These are phyloP conservation scores for Allium cepa DNA, from an alignment of 106 monocot species.

Conservation along the genomic window DNA sequence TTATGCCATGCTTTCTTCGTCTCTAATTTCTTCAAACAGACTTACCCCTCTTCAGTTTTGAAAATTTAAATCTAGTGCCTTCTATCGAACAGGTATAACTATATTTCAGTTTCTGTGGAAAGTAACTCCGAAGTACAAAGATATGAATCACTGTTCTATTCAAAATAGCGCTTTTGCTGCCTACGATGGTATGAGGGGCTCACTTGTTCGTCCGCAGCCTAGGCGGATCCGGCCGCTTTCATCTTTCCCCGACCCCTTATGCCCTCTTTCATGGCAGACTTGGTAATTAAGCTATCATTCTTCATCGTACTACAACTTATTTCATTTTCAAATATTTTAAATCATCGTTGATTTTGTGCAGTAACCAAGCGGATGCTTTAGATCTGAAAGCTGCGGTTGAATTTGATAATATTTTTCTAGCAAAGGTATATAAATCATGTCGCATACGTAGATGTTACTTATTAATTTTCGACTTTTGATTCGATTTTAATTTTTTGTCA, in stretches of 20 bases:
- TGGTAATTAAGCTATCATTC: neutral
- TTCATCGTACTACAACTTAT: neutral
- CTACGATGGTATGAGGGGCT: neutral
- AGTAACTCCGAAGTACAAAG: neutral
- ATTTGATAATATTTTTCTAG: conserved; percentile 11
- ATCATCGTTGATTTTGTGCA: neutral
- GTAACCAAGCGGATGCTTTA: conserved; percentile 1
- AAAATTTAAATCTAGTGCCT: no score
- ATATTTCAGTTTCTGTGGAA: no score
- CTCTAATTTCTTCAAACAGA: no score
- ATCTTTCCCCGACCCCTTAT: neutral
- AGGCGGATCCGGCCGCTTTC: neutral
- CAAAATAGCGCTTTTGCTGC: conserved; percentile 4
- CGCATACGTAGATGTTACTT: no score
- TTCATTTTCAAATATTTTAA: neutral
- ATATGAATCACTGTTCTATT: conserved; percentile 1
- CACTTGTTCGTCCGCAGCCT: conserved; percentile 13
- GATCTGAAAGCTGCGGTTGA: conserved; percentile 8
- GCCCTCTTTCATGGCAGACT: conserved; percentile 2
- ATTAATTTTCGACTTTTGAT: no score
- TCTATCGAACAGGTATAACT: no score
- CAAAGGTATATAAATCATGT: neutral
- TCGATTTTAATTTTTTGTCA: no score
- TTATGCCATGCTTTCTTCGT: no score
- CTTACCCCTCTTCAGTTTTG: no score